Evolutionary conservation across 2,329 filamentous ascomycete species (phyloP).

Genomic region (Fusarium albosuccineum): DNA sequence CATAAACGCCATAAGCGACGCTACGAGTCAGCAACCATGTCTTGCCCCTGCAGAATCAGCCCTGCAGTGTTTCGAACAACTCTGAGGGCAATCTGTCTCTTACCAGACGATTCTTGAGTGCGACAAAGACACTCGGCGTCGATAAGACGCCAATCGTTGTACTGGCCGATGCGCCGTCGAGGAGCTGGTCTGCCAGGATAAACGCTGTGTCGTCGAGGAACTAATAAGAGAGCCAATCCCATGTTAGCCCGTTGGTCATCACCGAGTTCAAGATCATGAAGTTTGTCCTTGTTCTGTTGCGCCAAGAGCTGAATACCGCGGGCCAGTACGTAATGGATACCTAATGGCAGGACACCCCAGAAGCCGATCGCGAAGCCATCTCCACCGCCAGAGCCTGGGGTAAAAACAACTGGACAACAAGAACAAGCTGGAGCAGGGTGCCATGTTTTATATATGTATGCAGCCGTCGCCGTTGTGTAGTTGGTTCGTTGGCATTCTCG

Average conservation of each 20-base stretch:
- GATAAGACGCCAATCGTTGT: slow-evolving; percentile 78
- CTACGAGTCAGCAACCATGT: slow-evolving; percentile 20
- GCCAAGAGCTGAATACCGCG: slow-evolving; percentile 26
- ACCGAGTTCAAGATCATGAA: slow-evolving; percentile 35
- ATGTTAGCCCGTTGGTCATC: slow-evolving; percentile 22
- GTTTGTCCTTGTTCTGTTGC: slow-evolving; percentile 13
- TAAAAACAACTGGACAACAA: slow-evolving; percentile 17
- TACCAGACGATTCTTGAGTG: slow-evolving; percentile 78
- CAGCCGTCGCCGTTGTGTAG: not conserved
- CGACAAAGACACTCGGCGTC: slow-evolving; percentile 82
- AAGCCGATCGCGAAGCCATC: slow-evolving; percentile 39
- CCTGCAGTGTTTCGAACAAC: not conserved
- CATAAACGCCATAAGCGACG: not conserved
- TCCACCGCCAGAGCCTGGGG: slow-evolving; percentile 26
- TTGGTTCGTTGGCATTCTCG: not conserved
- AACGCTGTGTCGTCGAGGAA: slow-evolving; percentile 80
- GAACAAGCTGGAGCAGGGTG: not conserved
- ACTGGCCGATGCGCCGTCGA: slow-evolving; percentile 69
- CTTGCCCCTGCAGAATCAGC: not conserved
- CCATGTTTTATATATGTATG: slow-evolving; percentile 11
- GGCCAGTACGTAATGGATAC: slow-evolving; percentile 43
- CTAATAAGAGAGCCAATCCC: slow-evolving; percentile 52
- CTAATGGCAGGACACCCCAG: slow-evolving; percentile 24
- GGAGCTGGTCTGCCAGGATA: slow-evolving; percentile 72
- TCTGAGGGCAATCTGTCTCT: slow-evolving; percentile 36